Evolutionary conservation across 106 monocot genomes (phyloP).

Genomic region (Apostasia ramifera): DNA sequence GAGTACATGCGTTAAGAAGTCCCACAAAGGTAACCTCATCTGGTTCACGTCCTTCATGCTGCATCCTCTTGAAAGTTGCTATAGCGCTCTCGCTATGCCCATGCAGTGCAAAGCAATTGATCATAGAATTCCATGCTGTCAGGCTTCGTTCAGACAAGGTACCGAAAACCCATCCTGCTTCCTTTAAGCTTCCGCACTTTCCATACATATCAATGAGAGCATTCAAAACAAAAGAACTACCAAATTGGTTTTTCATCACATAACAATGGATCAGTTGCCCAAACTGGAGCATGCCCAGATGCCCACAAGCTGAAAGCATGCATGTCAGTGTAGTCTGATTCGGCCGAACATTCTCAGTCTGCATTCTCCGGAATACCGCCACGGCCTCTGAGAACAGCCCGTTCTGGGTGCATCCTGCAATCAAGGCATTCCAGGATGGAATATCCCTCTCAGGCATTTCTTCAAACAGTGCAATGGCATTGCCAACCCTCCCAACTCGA

Average conservation of each 20-base stretch:
- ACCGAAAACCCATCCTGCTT: constrained; percentile 52
- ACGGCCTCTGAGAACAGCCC: constrained; percentile 67
- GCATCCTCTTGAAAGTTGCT: constrained; percentile 47
- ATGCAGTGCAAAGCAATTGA: constrained; percentile 86
- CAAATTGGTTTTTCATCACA: constrained; percentile 29
- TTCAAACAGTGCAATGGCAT: constrained; percentile 63
- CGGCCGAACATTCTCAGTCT: constrained; percentile 18
- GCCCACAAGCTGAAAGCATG: constrained; percentile 69
- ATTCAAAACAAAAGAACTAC: constrained; percentile 55
- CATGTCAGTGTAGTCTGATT: constrained; percentile 65
- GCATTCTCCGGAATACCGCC: constrained; percentile 49
- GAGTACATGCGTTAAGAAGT: constrained; percentile 80
- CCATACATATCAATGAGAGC: constrained; percentile 90
- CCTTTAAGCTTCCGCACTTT: constrained; percentile 74
- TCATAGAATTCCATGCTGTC: constrained; percentile 87
- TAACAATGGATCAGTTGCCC: constrained; percentile 70
- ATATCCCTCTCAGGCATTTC: constrained; percentile 82
- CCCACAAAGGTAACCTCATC: constrained; percentile 92
- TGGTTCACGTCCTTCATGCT: constrained; percentile 20
- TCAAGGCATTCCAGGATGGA: constrained; percentile 79
- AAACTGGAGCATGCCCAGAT: constrained; percentile 65
- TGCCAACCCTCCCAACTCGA: constrained; percentile 41
- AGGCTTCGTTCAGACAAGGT: constrained; percentile 31
- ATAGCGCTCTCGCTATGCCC: constrained; percentile 50
- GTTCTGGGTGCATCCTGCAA: constrained; percentile 74